Evolutionary conservation across 2,329 filamentous ascomycete species (phyloP), one percentile per base, ranked within the genome.

Genomic region (Colletotrichum echinochloae): DNA sequence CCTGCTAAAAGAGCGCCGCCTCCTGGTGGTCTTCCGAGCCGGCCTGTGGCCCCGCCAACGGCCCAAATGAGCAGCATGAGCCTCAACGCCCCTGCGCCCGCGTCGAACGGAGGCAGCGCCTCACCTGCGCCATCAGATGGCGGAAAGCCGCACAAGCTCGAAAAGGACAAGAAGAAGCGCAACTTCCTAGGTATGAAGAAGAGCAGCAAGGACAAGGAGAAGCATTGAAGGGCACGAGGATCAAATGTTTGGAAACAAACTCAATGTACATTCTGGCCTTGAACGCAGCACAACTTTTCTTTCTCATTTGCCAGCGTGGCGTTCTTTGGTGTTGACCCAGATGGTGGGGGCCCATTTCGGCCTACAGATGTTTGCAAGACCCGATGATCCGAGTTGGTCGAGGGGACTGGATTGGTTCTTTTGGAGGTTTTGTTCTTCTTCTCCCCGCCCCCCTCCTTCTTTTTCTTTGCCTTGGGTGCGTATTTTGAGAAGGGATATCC

Each of bases 151-250:
- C 82, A 84, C 60, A 90, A 90, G 79, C 74, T 80, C 23, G 86
- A 88, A 76, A 91, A 91, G 82, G 86, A 88, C 75, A 91, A 91
- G 81, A 90, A 90, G 84, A 87, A 84, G 77, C 82, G 87, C 63
- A 86, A 87, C 70, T 87, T 89, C 73, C 80, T 89, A 67, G 85
- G 87, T 35, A 84, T 88, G 75, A 90, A 89, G 81, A 91, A 92
- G 78, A 83, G 59, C 33, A 65, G 62, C 66, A 76, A 74, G 57
- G 72, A 57, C 23, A 59, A 59, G 55, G 44, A 61, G 26, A 60
- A 60, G 56, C 56, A 60, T 9, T 49, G 23, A 61, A 6, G 23
- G 4, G n/a, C 20, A 60, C 51, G 41, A 59, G 3, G n/a, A 35
- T 4, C n/a, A 20, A 35, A 37, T 20, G 33, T 28, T 23, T 23